A percentile compares a stretch with the other conserved stretches of the same genome.
Evolutionary conservation across 148 eudicot genomes (phyloP).

Genomic region (Amaranthus hypochondriacus): DNA sequence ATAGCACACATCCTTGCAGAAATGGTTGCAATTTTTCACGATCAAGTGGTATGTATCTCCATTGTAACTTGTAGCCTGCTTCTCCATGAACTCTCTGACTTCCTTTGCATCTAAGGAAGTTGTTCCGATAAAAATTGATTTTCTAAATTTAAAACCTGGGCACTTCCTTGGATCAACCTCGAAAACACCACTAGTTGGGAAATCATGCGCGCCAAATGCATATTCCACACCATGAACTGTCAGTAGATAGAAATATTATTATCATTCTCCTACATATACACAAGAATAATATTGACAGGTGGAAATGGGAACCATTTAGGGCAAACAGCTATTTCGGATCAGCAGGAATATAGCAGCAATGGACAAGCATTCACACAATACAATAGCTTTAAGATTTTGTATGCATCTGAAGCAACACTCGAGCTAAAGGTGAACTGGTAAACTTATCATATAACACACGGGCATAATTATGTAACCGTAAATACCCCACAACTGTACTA

Average conservation of each 20-base stretch:
- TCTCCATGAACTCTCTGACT: constrained; percentile 79
- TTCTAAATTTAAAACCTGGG: constrained; percentile 86
- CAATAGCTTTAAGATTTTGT: background rate
- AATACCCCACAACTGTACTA: too few species aligned
- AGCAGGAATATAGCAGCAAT: background rate
- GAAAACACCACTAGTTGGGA: constrained; percentile 77
- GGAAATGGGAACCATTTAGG: background rate
- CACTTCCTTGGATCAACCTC: constrained; percentile 92
- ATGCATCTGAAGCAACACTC: background rate
- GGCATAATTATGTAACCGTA: background rate
- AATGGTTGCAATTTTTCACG: constrained; percentile 84
- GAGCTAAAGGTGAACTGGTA: background rate
- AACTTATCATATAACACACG: background rate
- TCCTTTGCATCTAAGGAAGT: constrained; percentile 57
- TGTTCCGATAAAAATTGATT: constrained; percentile 67
- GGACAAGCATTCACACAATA: constrained; percentile 1
- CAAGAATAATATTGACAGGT: background rate
- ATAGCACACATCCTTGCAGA: constrained; percentile 77
- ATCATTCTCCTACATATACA: background rate
- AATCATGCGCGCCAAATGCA: constrained; percentile 95
- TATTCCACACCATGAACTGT: constrained; percentile 92
- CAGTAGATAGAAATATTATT: background rate
- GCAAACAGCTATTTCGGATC: background rate
- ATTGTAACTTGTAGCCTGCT: constrained; percentile 61
- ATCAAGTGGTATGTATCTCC: constrained; percentile 90